Conservation (phyloP, 495 filamentous ascomycete genomes). For the Xylaria grammica region DNA sequence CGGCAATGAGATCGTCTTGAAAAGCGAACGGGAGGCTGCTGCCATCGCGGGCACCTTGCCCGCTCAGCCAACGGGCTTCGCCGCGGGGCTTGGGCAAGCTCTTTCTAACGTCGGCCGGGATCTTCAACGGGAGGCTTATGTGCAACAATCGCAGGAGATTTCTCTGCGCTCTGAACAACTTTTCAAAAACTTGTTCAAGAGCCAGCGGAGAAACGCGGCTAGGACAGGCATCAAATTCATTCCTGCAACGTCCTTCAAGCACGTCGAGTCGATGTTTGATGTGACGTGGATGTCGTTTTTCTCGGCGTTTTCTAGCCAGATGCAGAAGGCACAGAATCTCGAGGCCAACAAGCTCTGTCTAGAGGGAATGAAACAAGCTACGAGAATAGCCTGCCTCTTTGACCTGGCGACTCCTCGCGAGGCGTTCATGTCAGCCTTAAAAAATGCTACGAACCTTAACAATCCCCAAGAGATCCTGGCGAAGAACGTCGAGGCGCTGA, state of each 20-base stretch:
- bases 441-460: slow-evolving; percentile 92
- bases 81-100: slow-evolving; percentile 85
- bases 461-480: slow-evolving; percentile 94
- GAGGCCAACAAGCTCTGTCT: slow-evolving; percentile 90
- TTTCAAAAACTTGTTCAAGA: slow-evolving; percentile 86
- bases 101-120: slow-evolving; percentile 90
- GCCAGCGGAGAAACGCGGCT: slow-evolving; percentile 77
- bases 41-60: slow-evolving; percentile 70
- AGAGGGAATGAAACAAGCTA: slow-evolving; percentile 92
- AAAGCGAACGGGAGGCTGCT: slow-evolving; percentile 86
- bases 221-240: slow-evolving; percentile 80
- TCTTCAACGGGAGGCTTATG: slow-evolving; percentile 88
- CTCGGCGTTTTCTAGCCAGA: slow-evolving; percentile 86
- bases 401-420: slow-evolving; percentile 87
- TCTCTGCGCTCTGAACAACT: slow-evolving; percentile 69
- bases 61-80: slow-evolving; percentile 69
- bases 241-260: slow-evolving; percentile 87
- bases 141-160: slow-evolving; percentile 94
- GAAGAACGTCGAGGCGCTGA: slow-evolving; percentile 94
- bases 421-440: slow-evolving; percentile 91
- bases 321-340: slow-evolving; percentile 88
- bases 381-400: slow-evolving; percentile 91
- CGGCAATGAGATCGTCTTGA: slow-evolving; percentile 90
- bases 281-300: slow-evolving; percentile 99
- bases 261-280: slow-evolving; percentile 98